Evolutionary conservation across 495 filamentous ascomycete species (phyloP).

Genomic region (Aspergillus kassunensis): DNA sequence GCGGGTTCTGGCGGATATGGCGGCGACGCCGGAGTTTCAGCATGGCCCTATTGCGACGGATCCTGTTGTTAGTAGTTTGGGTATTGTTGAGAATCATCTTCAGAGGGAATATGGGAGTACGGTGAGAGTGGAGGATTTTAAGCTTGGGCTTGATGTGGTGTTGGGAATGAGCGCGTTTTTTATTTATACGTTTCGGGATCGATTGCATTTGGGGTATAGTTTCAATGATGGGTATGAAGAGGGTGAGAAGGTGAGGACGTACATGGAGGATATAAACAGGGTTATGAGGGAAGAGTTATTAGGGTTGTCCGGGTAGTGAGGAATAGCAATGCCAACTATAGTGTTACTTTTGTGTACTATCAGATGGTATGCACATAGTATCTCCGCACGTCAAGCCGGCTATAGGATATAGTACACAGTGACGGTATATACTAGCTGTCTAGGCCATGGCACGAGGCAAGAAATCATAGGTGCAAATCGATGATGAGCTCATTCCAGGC

Average conservation of each 20-base stretch:
- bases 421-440: too few relatives aligned
- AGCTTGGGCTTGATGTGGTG: background rate
- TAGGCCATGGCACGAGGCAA: too few relatives aligned
- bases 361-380: too few relatives aligned
- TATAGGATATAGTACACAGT: too few relatives aligned
- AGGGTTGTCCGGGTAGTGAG: background rate
- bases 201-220: background rate
- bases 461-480: too few relatives aligned
- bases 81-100: slow-evolving; percentile 2
- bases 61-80: slow-evolving; percentile 3
- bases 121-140: slow-evolving; percentile 1
- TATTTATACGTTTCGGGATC: slow-evolving; percentile 1
- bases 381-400: too few relatives aligned
- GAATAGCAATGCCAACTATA: too few relatives aligned
- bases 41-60: background rate
- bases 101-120: background rate
- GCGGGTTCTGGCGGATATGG: background rate
- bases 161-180: background rate
- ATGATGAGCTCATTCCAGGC: too few relatives aligned
- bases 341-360: too few relatives aligned
- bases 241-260: background rate
- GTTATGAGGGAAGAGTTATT: background rate
- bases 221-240: slow-evolving; percentile 5
- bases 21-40: background rate
- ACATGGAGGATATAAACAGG: background rate